A percentile compares a stretch with the other conserved stretches of the same genome.
These are phyloP conservation scores for Balakata baccata DNA, from an alignment of 345 rosid species.

Conservation along the genomic window DNA sequence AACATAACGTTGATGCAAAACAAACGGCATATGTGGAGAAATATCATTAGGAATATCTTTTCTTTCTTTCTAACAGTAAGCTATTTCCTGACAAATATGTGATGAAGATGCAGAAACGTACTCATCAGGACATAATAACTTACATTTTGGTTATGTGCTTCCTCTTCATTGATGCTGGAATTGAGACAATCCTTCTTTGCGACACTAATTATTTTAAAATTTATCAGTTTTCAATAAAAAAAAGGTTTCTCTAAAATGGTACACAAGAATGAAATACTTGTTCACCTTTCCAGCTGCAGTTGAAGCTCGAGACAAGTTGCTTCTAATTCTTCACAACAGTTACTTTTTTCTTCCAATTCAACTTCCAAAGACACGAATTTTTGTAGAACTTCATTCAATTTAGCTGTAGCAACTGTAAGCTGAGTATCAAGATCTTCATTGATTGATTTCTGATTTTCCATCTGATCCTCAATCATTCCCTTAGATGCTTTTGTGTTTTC, in stretches of 20 bases:
- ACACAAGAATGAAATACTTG: neutral
- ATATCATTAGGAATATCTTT: neutral
- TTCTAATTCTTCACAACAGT: constrained; percentile 83
- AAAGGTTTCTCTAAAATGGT: neutral
- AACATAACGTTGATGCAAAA: constrained; percentile 7
- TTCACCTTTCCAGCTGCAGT: constrained; percentile 83
- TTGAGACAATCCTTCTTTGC: constrained; percentile 47
- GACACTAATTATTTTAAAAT: constrained; percentile 43
- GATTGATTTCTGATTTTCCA: constrained; percentile 62
- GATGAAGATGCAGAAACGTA: neutral
- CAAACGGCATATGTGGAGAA: neutral
- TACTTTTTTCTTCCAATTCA: constrained; percentile 74
- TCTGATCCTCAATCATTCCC: constrained; percentile 53
- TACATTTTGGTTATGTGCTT: constrained; percentile 48
- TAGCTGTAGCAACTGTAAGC: constrained; percentile 60
- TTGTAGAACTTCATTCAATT: constrained; percentile 64
- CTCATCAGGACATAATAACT: constrained; percentile 28
- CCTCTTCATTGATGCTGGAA: constrained; percentile 38
- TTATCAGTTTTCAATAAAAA: neutral
- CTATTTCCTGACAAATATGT: neutral
- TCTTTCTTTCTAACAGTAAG: neutral
- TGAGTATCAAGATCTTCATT: constrained; percentile 88
- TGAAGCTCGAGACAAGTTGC: constrained; percentile 88
- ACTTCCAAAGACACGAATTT: constrained; percentile 74
- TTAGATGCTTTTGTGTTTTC: constrained; percentile 48